Conservation (phyloP, 768 basidiomycete species). For the Gloeophyllum trabeum region DNA sequence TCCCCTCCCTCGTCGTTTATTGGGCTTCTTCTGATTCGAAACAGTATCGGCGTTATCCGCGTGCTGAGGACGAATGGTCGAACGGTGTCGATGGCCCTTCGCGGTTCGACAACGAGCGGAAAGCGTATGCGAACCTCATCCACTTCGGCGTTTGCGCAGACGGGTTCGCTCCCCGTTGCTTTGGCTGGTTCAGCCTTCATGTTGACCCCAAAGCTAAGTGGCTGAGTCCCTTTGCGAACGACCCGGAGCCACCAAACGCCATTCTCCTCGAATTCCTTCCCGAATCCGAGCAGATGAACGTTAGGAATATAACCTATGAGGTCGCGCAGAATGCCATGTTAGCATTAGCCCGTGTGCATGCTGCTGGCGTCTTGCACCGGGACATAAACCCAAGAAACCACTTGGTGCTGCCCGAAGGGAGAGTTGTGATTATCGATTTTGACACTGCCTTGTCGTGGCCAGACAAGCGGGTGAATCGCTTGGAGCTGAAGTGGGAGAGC, state of each 20-base stretch:
- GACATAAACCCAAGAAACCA: background rate
- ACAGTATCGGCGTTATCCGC: too few species aligned
- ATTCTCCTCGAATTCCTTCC: slow-evolving; percentile 8
- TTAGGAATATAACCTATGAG: slow-evolving; percentile 1
- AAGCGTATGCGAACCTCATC: slow-evolving; percentile 7
- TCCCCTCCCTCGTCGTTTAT: too few species aligned
- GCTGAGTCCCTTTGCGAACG: background rate
- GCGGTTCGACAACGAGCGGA: slow-evolving; percentile 4
- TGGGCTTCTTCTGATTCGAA: too few species aligned
- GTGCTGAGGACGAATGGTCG: too few species aligned
- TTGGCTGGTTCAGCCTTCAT: slow-evolving; percentile 10
- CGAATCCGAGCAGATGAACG: background rate
- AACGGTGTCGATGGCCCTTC: background rate
- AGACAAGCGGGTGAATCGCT: background rate
- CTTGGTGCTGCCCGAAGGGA: background rate
- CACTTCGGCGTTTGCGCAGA: slow-evolving; percentile 7
- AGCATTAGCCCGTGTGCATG: background rate
- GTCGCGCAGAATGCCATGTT: background rate
- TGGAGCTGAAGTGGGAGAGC: background rate
- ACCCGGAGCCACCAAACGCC: slow-evolving; percentile 1
- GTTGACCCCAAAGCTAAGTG: background rate
- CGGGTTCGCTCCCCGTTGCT: slow-evolving; percentile 7
- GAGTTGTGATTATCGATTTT: background rate
- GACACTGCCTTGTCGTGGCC: background rate
- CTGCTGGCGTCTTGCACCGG: background rate